Percentiles rank a stretch among this genome's conserved stretches.
These are phyloP conservation scores for Kwoniella europaea DNA, from an alignment of 768 basidiomycete species.

Conservation along the genomic window DNA sequence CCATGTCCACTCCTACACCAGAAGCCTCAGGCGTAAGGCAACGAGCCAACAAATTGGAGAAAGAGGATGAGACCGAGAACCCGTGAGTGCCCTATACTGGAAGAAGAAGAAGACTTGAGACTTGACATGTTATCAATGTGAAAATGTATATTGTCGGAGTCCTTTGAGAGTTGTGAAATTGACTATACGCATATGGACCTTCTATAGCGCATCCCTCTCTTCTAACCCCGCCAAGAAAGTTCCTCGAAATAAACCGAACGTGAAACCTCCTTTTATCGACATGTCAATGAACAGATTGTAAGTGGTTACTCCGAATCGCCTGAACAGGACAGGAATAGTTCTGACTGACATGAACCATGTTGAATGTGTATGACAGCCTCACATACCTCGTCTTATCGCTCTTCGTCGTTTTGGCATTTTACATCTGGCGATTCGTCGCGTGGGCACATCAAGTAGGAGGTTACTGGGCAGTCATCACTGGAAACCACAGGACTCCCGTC, in stretches of 20 bases:
- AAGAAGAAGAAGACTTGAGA: too few relatives aligned
- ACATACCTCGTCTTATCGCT: slow-evolving; percentile 53
- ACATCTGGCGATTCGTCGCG: slow-evolving; percentile 54
- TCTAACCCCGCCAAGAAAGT: slow-evolving; percentile 49
- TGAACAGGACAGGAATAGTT: too few relatives aligned
- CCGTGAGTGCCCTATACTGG: too few relatives aligned
- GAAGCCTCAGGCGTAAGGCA: slow-evolving; percentile 45
- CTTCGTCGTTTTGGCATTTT: slow-evolving; percentile 47
- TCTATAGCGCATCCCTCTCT: slow-evolving; percentile 52
- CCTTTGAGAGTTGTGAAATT: too few relatives aligned
- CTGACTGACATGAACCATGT: not conserved
- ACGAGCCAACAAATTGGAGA: slow-evolving; percentile 28
- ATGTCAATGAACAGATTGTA: slow-evolving; percentile 56
- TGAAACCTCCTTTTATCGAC: slow-evolving; percentile 56
- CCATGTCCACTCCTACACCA: slow-evolving; percentile 42
- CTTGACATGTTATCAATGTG: too few relatives aligned
- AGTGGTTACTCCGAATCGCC: not conserved
- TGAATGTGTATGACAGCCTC: slow-evolving; percentile 34
- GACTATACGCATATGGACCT: too few relatives aligned
- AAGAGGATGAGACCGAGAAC: slow-evolving; percentile 29
- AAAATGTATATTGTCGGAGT: too few relatives aligned
- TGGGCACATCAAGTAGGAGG: slow-evolving; percentile 55
- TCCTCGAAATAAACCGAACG: slow-evolving; percentile 42
- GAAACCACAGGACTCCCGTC: slow-evolving; percentile 27
- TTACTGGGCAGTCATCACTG: slow-evolving; percentile 57